These are phyloP conservation scores for Pyracantha coccinea DNA, from an alignment of 331 rosid species.

Conservation along the genomic window DNA sequence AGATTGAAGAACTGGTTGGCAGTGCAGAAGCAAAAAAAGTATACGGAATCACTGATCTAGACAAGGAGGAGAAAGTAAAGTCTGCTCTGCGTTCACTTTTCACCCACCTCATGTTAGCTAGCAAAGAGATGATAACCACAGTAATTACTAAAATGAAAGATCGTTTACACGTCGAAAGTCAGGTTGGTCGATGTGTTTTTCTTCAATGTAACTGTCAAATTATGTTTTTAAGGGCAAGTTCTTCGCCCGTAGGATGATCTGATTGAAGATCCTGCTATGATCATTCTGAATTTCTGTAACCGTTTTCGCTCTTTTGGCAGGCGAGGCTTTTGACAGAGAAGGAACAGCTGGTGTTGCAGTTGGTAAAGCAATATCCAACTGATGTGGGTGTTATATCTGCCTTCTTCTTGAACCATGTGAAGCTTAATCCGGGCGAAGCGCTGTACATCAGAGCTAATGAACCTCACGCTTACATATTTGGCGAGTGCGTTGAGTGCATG, in stretches of 20 bases:
- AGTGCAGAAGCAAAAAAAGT: constrained; percentile 43
- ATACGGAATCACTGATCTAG: constrained; percentile 32
- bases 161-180: constrained; percentile 57
- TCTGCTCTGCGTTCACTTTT: constrained; percentile 52
- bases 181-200: constrained; percentile 36
- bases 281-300: neutral
- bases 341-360: constrained; percentile 61
- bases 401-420: constrained; percentile 77
- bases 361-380: constrained; percentile 81
- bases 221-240: neutral
- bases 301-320: constrained; percentile 25
- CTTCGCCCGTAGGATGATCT: neutral
- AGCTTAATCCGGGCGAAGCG: constrained; percentile 88
- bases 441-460: constrained; percentile 77
- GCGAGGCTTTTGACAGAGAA: constrained; percentile 72
- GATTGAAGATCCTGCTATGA: neutral
- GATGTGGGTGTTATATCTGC: constrained; percentile 88
- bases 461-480: constrained; percentile 82
- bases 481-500: constrained; percentile 93
- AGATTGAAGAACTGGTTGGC: constrained; percentile 63
- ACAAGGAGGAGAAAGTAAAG: constrained; percentile 44
- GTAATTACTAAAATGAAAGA: constrained; percentile 45
- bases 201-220: neutral
- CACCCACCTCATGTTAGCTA: constrained; percentile 78
- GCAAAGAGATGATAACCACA: constrained; percentile 41